Percentiles rank a stretch among this genome's conserved stretches.
Conservation (phyloP, 176 grass and related monocot species). For the Oryza coarctata region DNA sequence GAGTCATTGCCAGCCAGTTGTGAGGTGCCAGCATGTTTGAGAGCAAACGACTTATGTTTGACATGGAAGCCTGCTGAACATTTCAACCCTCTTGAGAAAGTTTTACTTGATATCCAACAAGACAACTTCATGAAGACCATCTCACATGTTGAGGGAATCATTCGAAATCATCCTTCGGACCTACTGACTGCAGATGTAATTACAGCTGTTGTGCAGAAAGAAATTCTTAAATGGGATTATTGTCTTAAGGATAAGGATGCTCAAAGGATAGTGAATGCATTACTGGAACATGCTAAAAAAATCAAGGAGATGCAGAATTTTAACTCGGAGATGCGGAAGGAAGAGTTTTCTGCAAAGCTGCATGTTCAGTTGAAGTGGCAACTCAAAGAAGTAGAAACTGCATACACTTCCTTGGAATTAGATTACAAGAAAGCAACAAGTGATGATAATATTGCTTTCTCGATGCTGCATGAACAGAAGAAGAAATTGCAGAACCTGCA, state of each 20-base stretch:
- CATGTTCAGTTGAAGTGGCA: slow-evolving; percentile 44
- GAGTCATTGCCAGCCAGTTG: slow-evolving; percentile 26
- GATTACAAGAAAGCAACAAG: slow-evolving; percentile 44
- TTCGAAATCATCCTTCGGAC: slow-evolving; percentile 21
- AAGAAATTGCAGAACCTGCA: slow-evolving; percentile 40
- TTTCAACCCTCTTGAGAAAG: slow-evolving; percentile 26
- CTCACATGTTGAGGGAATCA: slow-evolving; percentile 39
- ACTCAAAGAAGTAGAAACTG: slow-evolving; percentile 47
- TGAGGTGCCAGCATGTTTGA: slow-evolving; percentile 15
- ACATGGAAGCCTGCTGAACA: slow-evolving; percentile 37
- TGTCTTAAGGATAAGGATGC: slow-evolving; percentile 44
- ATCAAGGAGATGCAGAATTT: slow-evolving; percentile 41
- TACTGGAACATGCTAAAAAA: slow-evolving; percentile 46
- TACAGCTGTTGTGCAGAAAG: slow-evolving; percentile 37
- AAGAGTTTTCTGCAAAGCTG: slow-evolving; percentile 46
- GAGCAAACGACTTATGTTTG: slow-evolving; percentile 28
- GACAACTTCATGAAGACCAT: slow-evolving; percentile 45
- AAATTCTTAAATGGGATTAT: slow-evolving; percentile 29
- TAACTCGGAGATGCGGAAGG: slow-evolving; percentile 37
- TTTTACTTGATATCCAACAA: slow-evolving; percentile 45
- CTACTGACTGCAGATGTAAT: slow-evolving; percentile 40
- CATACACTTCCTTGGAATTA: slow-evolving; percentile 34
- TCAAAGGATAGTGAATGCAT: slow-evolving; percentile 43
- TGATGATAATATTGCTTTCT: slow-evolving; percentile 38
- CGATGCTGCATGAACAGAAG: slow-evolving; percentile 28